phyloP scores from a whole-genome alignment of 2,329 filamentous ascomycete species.

The Aspergillus felis region DNA sequence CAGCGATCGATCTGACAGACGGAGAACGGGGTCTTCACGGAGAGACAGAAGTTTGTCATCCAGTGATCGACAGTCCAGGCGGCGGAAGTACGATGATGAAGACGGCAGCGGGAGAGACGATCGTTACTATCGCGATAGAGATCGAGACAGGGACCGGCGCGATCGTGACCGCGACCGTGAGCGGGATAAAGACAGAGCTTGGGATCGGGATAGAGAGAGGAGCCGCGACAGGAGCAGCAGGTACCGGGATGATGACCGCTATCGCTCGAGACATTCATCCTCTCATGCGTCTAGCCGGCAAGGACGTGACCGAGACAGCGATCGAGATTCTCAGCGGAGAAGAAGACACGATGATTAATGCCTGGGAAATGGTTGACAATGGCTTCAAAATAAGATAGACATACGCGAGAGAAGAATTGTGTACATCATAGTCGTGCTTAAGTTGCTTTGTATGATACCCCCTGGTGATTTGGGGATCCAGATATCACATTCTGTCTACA shows the following conservation, averaged over 20 bases:
- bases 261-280: conserved; percentile 31
- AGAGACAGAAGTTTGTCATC: conserved; percentile 35
- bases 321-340: conserved; percentile 29
- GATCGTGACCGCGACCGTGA: conserved; percentile 30
- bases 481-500: conserved; percentile 1
- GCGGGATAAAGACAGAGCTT: conserved; percentile 19
- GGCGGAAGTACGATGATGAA: conserved; percentile 37
- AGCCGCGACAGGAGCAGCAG: conserved; percentile 29
- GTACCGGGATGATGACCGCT: conserved; percentile 29
- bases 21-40: conserved; percentile 37
- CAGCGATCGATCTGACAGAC: conserved; percentile 32
- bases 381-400: background rate
- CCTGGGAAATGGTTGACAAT: background rate
- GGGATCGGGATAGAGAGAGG: conserved; percentile 24
- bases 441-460: conserved; percentile 1
- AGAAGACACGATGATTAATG: conserved; percentile 25
- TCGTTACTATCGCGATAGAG: conserved; percentile 30
- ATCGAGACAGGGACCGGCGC: conserved; percentile 19
- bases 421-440: background rate
- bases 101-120: conserved; percentile 30
- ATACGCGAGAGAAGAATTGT: background rate
- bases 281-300: conserved; percentile 27
- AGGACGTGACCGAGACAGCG: conserved; percentile 18
- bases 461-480: conserved; percentile 1
- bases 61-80: conserved; percentile 32